Conservation (phyloP, 768 basidiomycete species). For the Tylopilus balloui region DNA sequence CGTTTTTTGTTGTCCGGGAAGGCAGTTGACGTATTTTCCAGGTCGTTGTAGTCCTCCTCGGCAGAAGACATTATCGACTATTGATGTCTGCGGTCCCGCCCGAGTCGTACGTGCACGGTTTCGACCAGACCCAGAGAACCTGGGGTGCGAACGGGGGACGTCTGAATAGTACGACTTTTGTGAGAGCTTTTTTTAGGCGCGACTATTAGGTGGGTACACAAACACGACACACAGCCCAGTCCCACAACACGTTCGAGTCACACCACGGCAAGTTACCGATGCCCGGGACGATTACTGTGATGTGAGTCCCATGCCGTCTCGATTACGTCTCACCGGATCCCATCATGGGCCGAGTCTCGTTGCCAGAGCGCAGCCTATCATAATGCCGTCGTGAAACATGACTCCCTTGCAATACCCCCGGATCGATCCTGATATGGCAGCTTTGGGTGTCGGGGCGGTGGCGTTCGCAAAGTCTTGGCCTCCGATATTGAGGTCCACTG, state of each 20-base stretch:
- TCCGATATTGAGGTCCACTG: not conserved
- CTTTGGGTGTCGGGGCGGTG: not conserved
- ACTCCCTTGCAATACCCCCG: not conserved
- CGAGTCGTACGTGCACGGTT: too few species aligned
- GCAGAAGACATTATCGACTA: not conserved
- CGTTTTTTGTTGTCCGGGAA: conserved; percentile 55
- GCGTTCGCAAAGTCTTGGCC: not conserved
- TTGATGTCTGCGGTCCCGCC: not conserved
- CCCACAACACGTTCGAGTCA: not conserved
- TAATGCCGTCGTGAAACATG: too few species aligned
- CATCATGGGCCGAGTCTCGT: too few species aligned
- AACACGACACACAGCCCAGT: too few species aligned
- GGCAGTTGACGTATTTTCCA: conserved; percentile 29
- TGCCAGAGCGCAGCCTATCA: too few species aligned
- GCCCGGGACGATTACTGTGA: not conserved
- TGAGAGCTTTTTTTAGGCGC: not conserved
- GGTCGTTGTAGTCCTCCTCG: conserved; percentile 57
- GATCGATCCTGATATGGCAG: not conserved
- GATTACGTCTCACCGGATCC: not conserved
- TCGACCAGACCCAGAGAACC: too few species aligned
- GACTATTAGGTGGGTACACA: too few species aligned
- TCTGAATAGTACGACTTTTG: not conserved
- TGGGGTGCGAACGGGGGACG: not conserved
- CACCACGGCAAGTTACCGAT: not conserved
- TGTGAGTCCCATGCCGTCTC: not conserved